Conservation (phyloP, 306 rosid genomes). For the Sicyos edulis region DNA sequence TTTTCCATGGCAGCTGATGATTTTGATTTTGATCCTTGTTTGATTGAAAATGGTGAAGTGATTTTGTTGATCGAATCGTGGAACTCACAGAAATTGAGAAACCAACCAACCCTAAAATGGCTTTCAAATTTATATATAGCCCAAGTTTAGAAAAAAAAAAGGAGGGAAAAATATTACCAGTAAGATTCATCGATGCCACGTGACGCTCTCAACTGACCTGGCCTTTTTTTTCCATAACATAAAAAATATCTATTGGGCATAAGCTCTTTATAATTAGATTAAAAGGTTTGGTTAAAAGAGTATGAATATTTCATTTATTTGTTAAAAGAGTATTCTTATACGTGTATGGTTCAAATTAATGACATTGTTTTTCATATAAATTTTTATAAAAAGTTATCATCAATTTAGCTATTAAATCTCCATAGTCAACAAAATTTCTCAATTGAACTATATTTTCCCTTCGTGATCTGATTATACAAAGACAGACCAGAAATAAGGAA, state of each 20-base stretch:
- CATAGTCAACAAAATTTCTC: conserved; percentile 10
- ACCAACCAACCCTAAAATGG: conserved; percentile 5
- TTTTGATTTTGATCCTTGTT: not conserved
- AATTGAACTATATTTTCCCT: not conserved
- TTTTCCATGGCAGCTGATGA: conserved; percentile 49
- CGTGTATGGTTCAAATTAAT: too few species aligned
- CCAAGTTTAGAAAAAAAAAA: not conserved
- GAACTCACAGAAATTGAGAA: not conserved
- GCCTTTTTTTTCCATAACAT: too few species aligned
- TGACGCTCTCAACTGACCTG: not conserved
- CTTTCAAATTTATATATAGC: conserved; percentile 5
- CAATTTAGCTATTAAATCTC: not conserved
- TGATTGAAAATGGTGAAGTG: not conserved
- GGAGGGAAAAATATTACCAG: conserved; percentile 11
- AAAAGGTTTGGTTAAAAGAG: too few species aligned
- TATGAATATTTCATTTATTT: too few species aligned
- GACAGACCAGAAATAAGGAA: not conserved
- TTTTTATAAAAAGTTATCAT: too few species aligned
- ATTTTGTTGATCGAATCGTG: not conserved
- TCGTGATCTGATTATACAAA: not conserved
- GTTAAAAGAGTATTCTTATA: too few species aligned
- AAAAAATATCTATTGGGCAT: too few species aligned
- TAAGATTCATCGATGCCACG: not conserved
- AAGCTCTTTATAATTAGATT: too few species aligned
- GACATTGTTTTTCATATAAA: too few species aligned